Conservation (phyloP, 805 yeast genomes). For the Hanseniaspora mollemarum region DNA sequence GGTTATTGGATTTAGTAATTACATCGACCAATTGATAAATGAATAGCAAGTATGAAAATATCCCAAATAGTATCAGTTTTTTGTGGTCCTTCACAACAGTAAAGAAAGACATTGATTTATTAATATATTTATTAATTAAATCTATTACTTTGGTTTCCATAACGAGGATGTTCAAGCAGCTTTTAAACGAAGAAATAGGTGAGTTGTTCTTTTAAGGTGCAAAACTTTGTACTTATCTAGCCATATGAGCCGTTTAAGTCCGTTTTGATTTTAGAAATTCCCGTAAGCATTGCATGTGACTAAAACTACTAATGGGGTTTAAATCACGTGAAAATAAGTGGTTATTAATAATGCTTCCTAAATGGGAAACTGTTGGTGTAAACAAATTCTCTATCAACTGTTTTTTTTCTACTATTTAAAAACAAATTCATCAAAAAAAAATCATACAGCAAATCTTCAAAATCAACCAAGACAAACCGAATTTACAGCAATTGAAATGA, state of each 20-base stretch:
- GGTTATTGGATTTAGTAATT: neutral
- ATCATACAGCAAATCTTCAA: neutral
- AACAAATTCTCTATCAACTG: neutral
- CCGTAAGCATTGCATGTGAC: too few relatives aligned
- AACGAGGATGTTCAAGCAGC: too few relatives aligned
- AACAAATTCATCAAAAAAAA: neutral
- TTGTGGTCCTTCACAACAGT: neutral
- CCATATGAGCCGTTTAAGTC: too few relatives aligned
- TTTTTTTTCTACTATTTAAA: neutral
- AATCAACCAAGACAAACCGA: too few relatives aligned
- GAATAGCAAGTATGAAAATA: neutral
- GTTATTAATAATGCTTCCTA: neutral
- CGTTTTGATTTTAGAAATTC: too few relatives aligned
- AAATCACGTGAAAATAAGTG: too few relatives aligned
- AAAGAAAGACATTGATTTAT: neutral
- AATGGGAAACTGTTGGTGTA: neutral
- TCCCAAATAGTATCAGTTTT: conserved; percentile 4
- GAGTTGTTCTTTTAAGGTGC: neutral
- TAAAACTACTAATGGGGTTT: too few relatives aligned
- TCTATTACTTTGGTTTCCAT: too few relatives aligned
- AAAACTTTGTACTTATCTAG: too few relatives aligned
- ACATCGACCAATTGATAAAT: neutral
- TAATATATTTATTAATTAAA: neutral
- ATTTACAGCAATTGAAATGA: conserved; percentile 14
- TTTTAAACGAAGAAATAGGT: too few relatives aligned